Conservation (phyloP, 73 alveolate genomes). For the Symbiodinium pilosum region DNA sequence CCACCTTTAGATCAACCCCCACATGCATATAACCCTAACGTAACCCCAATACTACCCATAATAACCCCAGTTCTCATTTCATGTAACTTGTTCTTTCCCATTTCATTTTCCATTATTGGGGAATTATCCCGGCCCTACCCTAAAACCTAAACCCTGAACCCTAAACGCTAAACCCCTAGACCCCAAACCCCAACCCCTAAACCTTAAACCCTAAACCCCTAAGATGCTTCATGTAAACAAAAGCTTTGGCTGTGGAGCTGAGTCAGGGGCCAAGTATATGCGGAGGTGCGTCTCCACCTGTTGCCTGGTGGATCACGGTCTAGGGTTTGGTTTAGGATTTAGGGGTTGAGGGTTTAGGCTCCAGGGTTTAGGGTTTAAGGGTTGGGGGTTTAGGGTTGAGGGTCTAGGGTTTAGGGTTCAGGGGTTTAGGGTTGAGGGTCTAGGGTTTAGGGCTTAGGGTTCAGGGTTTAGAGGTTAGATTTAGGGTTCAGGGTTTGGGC, state of each 20-base stretch:
- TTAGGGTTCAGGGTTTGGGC: too few species aligned
- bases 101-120: too few species aligned
- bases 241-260: background rate
- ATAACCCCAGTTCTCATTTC: background rate
- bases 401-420: background rate
- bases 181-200: background rate
- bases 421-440: background rate
- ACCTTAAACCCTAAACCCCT: background rate
- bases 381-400: background rate
- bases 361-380: background rate
- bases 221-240: too few species aligned
- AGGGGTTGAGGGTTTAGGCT: background rate
- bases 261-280: background rate
- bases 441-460: background rate
- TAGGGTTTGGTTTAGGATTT: background rate
- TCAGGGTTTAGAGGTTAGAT: background rate
- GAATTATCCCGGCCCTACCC: too few species aligned
- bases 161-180: background rate
- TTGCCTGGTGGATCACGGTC: background rate
- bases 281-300: background rate
- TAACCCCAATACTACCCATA: too few species aligned
- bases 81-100: too few species aligned
- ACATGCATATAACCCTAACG: background rate
- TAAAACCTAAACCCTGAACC: background rate
- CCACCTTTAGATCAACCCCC: background rate